These are phyloP conservation scores for Tinospora cordifolia DNA, from an alignment of 164 flowering plant genomes.

Conservation along the genomic window DNA sequence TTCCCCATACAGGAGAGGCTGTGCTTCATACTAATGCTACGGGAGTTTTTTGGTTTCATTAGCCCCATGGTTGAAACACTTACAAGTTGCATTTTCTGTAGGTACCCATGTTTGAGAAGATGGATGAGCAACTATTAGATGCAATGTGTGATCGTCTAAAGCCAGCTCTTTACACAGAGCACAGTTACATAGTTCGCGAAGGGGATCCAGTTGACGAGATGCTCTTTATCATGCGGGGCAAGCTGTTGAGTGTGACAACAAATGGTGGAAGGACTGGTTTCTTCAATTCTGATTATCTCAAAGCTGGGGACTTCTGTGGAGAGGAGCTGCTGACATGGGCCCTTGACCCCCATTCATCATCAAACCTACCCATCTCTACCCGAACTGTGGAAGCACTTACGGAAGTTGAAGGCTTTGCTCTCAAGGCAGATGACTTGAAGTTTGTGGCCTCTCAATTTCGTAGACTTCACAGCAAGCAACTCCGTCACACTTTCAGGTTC, in stretches of 20 bases:
- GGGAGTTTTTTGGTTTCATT: too few species aligned
- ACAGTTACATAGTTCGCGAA: constrained; percentile 74
- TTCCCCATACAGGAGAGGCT: too few species aligned
- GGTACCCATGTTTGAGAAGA: constrained; percentile 94
- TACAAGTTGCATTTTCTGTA: too few species aligned
- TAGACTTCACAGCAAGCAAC: constrained; percentile 86
- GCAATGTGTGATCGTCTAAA: constrained; percentile 90
- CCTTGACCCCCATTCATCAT: constrained; percentile 64
- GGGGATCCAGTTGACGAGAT: constrained; percentile 96
- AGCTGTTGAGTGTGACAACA: constrained; percentile 64
- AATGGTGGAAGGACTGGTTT: constrained; percentile 94
- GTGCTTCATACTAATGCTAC: too few species aligned
- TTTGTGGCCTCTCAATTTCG: constrained; percentile 85
- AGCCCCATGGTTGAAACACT: too few species aligned
- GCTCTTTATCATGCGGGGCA: constrained; percentile 90
- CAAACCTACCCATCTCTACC: constrained; percentile 85
- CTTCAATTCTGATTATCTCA: constrained; percentile 67
- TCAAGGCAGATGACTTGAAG: constrained; percentile 73
- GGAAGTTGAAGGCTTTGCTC: constrained; percentile 89
- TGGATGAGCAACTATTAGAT: constrained; percentile 89
- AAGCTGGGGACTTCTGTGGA: constrained; percentile 87
- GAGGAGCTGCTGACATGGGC: constrained; percentile 99
- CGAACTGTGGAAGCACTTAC: constrained; percentile 68
- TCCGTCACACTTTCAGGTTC: constrained; percentile 80
- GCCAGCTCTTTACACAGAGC: constrained; percentile 73